A percentile compares a stretch with the other conserved stretches of the same genome.
Conservation (phyloP, 2,329 filamentous ascomycete genomes). For the Hymenoscyphus salicellus region DNA sequence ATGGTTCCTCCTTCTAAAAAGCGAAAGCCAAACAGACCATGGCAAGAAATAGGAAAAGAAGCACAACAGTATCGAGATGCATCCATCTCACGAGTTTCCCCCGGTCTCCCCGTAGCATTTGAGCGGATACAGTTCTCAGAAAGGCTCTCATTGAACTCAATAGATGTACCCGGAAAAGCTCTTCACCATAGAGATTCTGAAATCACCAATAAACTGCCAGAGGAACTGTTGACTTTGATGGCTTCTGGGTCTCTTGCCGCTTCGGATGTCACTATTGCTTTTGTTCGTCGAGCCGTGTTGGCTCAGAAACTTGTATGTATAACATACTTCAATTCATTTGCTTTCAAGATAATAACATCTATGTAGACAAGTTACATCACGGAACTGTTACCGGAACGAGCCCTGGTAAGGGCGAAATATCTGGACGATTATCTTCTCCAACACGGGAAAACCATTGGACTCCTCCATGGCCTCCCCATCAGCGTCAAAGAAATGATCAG, state of each 20-base stretch:
- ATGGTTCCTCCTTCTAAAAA: constrained; percentile 1
- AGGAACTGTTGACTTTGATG: constrained; percentile 45
- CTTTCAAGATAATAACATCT: neutral
- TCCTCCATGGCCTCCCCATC: constrained; percentile 59
- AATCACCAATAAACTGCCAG: constrained; percentile 46
- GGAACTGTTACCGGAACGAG: constrained; percentile 22
- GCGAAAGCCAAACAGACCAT: constrained; percentile 26
- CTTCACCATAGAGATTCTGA: constrained; percentile 44
- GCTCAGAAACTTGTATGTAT: constrained; percentile 45
- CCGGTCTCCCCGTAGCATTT: constrained; percentile 35
- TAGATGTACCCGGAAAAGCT: constrained; percentile 40
- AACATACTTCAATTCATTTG: neutral
- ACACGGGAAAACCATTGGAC: constrained; percentile 45
- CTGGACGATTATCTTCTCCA: constrained; percentile 20
- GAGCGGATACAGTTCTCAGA: constrained; percentile 1
- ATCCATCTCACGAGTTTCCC: constrained; percentile 40
- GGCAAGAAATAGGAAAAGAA: constrained; percentile 44
- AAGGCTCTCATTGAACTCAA: constrained; percentile 24
- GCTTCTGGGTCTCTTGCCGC: constrained; percentile 43
- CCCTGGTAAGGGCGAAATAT: constrained; percentile 25
- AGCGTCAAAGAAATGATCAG: constrained; percentile 54
- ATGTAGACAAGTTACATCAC: constrained; percentile 26
- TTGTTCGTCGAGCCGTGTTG: constrained; percentile 51
- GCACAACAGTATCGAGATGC: constrained; percentile 44
- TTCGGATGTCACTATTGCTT: constrained; percentile 47